phyloP scores from a whole-genome alignment of 2,329 filamentous ascomycete species.

The Eutypella sp. region DNA sequence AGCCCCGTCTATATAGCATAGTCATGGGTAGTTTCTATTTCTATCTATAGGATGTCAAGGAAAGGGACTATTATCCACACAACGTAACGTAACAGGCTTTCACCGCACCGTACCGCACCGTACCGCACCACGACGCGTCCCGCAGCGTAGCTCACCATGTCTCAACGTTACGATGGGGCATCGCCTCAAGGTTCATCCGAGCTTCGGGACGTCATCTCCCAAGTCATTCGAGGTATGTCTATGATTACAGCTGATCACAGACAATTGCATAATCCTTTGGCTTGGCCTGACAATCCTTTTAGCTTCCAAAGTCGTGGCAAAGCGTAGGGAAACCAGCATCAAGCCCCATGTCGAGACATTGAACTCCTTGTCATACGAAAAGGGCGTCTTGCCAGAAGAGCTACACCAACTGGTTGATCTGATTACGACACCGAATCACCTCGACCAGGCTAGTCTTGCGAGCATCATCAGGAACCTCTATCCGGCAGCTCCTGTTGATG shows the following conservation, averaged over 20 bases:
- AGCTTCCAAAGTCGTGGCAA: constrained; percentile 60
- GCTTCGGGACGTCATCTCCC: constrained; percentile 13
- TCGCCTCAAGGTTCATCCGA: constrained; percentile 3
- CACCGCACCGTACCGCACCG: too few species aligned
- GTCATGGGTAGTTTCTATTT: too few species aligned
- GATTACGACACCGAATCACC: constrained; percentile 58
- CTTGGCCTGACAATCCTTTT: constrained; percentile 6
- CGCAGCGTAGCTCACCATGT: constrained; percentile 8
- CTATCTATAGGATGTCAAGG: too few species aligned
- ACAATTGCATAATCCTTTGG: too few species aligned
- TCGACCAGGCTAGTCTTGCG: constrained; percentile 71
- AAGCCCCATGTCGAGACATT: constrained; percentile 61
- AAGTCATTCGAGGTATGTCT: constrained; percentile 22
- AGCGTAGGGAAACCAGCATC: constrained; percentile 58
- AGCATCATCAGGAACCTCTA: constrained; percentile 71
- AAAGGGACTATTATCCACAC: too few species aligned
- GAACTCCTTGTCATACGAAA: constrained; percentile 58
- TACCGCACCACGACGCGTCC: not conserved
- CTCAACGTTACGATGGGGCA: constrained; percentile 5
- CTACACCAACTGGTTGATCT: constrained; percentile 62
- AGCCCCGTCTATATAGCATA: not conserved
- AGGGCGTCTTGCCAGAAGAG: constrained; percentile 57
- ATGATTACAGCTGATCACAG: too few species aligned
- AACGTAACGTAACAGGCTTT: too few species aligned
- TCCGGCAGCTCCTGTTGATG: constrained; percentile 59